phyloP scores from a whole-genome alignment of 768 basidiomycete species.

The Boletus rubropictus region DNA sequence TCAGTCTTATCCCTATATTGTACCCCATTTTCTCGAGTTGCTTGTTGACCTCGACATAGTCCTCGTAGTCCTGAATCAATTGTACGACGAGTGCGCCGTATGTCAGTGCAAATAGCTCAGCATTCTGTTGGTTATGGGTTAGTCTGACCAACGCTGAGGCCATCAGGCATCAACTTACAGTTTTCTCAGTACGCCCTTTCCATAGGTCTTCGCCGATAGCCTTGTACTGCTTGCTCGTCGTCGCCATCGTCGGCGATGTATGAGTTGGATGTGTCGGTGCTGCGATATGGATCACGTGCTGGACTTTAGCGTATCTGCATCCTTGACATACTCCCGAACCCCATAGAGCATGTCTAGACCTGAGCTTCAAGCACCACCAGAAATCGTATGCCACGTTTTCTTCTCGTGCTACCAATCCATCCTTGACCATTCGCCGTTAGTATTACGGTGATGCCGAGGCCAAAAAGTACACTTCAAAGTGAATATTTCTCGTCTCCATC shows the following conservation, averaged over 20 bases:
- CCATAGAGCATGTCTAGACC: slow-evolving; percentile 66
- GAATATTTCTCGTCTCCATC: slow-evolving; percentile 18
- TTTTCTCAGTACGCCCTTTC: slow-evolving; percentile 93
- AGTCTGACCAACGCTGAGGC: slow-evolving; percentile 12
- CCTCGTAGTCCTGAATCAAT: slow-evolving; percentile 98
- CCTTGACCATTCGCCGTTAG: slow-evolving; percentile 36
- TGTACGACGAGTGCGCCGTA: slow-evolving; percentile 98
- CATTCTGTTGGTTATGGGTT: slow-evolving; percentile 62
- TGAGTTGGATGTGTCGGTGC: neutral
- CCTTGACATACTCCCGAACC: neutral
- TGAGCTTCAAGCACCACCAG: slow-evolving; percentile 83
- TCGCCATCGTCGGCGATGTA: slow-evolving; percentile 46
- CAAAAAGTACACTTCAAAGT: slow-evolving; percentile 96
- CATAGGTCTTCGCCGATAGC: slow-evolving; percentile 90
- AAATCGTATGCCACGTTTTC: slow-evolving; percentile 57
- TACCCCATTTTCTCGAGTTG: slow-evolving; percentile 99
- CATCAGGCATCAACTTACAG: slow-evolving; percentile 46
- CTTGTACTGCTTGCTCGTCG: slow-evolving; percentile 79
- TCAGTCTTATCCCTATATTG: slow-evolving; percentile 92
- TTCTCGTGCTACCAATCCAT: too few relatives aligned
- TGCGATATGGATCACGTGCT: slow-evolving; percentile 23
- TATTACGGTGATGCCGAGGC: slow-evolving; percentile 97
- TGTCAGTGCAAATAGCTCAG: slow-evolving; percentile 93
- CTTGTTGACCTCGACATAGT: slow-evolving; percentile 91
- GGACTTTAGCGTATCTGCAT: neutral